Conservation (phyloP, 805 yeast species). For the Middelhovenomyces tepae region DNA sequence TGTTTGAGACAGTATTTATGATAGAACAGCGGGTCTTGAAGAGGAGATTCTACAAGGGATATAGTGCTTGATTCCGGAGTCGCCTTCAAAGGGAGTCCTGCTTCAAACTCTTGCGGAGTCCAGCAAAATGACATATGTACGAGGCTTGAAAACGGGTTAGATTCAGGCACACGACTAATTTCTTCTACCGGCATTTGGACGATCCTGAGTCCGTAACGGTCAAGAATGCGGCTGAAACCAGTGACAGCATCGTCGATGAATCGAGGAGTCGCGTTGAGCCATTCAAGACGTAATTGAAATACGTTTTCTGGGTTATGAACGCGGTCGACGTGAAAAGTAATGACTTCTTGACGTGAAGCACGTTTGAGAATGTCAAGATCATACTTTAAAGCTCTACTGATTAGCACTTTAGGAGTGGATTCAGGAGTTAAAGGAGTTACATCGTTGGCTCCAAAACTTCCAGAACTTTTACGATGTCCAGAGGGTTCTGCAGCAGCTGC, state of each 20-base stretch:
- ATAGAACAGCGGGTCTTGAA: slow-evolving; percentile 41
- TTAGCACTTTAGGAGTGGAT: slow-evolving; percentile 15
- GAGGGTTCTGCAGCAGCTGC: not conserved
- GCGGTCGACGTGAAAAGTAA: slow-evolving; percentile 80
- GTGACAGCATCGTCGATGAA: slow-evolving; percentile 69
- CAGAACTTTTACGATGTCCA: too few relatives aligned
- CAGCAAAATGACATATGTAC: slow-evolving; percentile 57
- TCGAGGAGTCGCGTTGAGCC: slow-evolving; percentile 87
- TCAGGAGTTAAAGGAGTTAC: not conserved
- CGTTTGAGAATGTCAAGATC: slow-evolving; percentile 67
- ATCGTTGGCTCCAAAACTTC: not conserved
- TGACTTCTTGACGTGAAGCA: slow-evolving; percentile 69
- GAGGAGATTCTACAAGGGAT: slow-evolving; percentile 25
- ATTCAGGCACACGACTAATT: slow-evolving; percentile 60
- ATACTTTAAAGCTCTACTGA: slow-evolving; percentile 57
- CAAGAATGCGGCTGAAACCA: slow-evolving; percentile 75
- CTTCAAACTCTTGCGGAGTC: slow-evolving; percentile 38
- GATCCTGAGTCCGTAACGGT: slow-evolving; percentile 67
- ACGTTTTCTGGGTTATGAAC: slow-evolving; percentile 94
- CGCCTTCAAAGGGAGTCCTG: slow-evolving; percentile 3
- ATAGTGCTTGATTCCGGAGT: slow-evolving; percentile 1
- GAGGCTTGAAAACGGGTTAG: slow-evolving; percentile 84
- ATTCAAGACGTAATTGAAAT: slow-evolving; percentile 81
- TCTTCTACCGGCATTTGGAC: slow-evolving; percentile 93
- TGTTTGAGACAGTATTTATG: slow-evolving; percentile 64